These are phyloP conservation scores for Stylosanthes scabra DNA, from an alignment of 331 rosid species.

Conservation along the genomic window DNA sequence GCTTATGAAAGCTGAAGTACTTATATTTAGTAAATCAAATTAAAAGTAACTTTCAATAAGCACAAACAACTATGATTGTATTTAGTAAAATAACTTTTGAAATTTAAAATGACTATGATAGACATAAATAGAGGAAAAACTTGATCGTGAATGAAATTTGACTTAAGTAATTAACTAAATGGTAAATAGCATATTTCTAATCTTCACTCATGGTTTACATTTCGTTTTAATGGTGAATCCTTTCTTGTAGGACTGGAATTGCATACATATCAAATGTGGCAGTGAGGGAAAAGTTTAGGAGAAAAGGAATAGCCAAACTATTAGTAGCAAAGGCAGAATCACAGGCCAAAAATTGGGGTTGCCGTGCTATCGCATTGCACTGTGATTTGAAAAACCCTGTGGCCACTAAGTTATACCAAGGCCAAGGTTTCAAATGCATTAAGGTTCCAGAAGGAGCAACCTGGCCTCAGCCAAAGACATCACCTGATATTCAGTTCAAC, in stretches of 20 bases:
- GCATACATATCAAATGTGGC: conserved; percentile 98
- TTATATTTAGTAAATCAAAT: no score
- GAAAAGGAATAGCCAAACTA: conserved; percentile 85
- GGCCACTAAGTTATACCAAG: conserved; percentile 79
- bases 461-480: conserved; percentile 95
- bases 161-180: no score
- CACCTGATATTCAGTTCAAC: conserved; percentile 70
- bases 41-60: no score
- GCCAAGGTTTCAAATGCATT: conserved; percentile 80
- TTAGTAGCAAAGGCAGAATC: conserved; percentile 86
- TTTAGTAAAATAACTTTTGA: no score
- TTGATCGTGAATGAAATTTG: no score
- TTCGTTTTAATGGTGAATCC: conserved; percentile 26
- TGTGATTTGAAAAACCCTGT: conserved; percentile 81
- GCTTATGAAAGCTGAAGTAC: no score
- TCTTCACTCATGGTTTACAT: conserved; percentile 13
- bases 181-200: background rate
- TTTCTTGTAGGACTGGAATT: conserved; percentile 78
- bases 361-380: conserved; percentile 89
- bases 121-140: no score
- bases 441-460: conserved; percentile 94
- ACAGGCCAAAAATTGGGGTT: conserved; percentile 91
- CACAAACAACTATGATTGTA: no score
- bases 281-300: conserved; percentile 79
- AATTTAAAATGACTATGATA: no score